These are phyloP conservation scores for Teunomyces barrocoloradensis DNA, from an alignment of 805 yeast species.

Conservation along the genomic window DNA sequence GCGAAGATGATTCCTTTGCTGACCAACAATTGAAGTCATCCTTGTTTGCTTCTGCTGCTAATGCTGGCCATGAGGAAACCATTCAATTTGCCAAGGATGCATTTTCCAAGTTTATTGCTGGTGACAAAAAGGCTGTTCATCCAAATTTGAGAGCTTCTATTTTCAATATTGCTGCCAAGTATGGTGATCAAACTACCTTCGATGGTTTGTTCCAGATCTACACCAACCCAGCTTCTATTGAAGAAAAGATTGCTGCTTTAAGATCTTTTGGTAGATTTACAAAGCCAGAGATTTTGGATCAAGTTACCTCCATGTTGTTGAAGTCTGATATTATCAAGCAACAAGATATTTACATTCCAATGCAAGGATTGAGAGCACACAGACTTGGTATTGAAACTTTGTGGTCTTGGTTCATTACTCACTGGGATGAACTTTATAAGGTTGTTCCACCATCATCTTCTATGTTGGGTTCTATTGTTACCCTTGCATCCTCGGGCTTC, in stretches of 20 bases:
- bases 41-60: constrained; percentile 60
- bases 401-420: constrained; percentile 69
- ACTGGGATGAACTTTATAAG: constrained; percentile 70
- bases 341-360: constrained; percentile 76
- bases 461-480: constrained; percentile 75
- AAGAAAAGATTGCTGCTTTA: constrained; percentile 69
- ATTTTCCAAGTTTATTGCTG: constrained; percentile 54
- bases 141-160: constrained; percentile 70
- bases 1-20: constrained; percentile 53
- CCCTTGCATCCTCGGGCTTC: constrained; percentile 58
- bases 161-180: constrained; percentile 62
- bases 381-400: constrained; percentile 63
- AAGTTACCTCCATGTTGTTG: constrained; percentile 55
- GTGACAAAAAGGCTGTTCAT: constrained; percentile 67
- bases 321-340: constrained; percentile 55
- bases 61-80: constrained; percentile 47
- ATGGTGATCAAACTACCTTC: constrained; percentile 61
- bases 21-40: constrained; percentile 65
- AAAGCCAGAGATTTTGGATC: constrained; percentile 49
- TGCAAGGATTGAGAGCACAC: constrained; percentile 67
- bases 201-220: constrained; percentile 61
- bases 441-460: constrained; percentile 78
- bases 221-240: constrained; percentile 56
- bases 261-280: constrained; percentile 65
- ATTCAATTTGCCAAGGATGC: constrained; percentile 45